phyloP scores from a whole-genome alignment of 192 early-diverging fungal species.

The Backusella tarrabulga region DNA sequence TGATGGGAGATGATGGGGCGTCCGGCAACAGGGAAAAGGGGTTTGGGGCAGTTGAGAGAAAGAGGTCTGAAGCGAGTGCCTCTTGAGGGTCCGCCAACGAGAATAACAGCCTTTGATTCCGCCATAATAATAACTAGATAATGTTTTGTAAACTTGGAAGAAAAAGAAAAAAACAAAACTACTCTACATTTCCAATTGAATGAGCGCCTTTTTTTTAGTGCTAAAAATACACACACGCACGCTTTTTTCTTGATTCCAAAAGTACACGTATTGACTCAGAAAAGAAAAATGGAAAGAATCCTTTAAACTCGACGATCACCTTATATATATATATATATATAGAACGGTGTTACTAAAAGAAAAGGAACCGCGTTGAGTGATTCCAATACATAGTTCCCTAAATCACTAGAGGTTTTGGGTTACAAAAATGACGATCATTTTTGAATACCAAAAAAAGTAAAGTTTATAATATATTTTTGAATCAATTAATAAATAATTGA shows the following conservation, averaged over 20 bases:
- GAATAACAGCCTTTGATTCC: slow-evolving; percentile 84
- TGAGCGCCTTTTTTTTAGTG: neutral
- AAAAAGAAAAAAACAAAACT: neutral
- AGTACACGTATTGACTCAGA: neutral
- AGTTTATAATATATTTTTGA: no score
- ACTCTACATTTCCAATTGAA: neutral
- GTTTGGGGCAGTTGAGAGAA: slow-evolving; percentile 94
- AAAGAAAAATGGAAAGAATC: neutral
- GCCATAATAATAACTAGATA: slow-evolving; percentile 7
- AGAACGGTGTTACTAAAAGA: no score
- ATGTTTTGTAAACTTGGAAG: neutral
- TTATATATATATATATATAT: no score
- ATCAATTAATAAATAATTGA: no score
- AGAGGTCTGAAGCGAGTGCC: slow-evolving; percentile 97
- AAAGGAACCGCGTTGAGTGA: no score
- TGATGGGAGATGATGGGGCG: slow-evolving; percentile 97
- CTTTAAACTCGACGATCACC: no score
- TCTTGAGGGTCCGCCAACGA: slow-evolving; percentile 96
- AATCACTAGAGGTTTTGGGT: no score
- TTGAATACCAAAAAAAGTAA: no score
- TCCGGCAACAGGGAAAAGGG: slow-evolving; percentile 98
- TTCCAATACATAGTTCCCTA: no score
- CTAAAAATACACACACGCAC: neutral
- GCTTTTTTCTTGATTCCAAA: neutral
- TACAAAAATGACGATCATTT: no score